A percentile compares a stretch with the other conserved stretches of the same genome.
These are phyloP conservation scores for Chenopodium formosanum DNA, from an alignment of 148 eudicot genomes.

Conservation along the genomic window DNA sequence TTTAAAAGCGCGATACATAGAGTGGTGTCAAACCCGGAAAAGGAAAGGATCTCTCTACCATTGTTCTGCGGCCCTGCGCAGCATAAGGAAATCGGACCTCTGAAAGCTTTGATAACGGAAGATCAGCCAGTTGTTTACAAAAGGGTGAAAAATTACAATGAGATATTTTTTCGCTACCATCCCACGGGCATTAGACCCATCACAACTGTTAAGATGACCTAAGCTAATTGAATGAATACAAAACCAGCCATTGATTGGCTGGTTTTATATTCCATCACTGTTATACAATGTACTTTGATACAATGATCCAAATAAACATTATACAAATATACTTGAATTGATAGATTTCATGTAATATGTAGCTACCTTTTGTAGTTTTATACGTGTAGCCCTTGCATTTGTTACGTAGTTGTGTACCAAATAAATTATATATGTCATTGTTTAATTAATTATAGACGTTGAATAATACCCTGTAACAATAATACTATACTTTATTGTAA, in stretches of 20 bases:
- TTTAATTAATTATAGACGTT: too few species aligned
- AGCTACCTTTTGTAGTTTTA: too few species aligned
- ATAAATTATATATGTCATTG: too few species aligned
- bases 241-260: too few species aligned
- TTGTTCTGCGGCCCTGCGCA: constrained; percentile 10
- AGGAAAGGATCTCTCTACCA: constrained; percentile 27
- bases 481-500: not conserved
- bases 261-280: too few species aligned
- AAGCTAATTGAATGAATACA: not conserved
- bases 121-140: constrained; percentile 11
- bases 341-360: too few species aligned
- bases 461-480: too few species aligned
- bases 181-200: constrained; percentile 14
- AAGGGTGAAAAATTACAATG: constrained; percentile 6
- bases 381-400: too few species aligned
- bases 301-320: not conserved
- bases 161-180: constrained; percentile 21
- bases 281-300: not conserved
- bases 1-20: constrained; percentile 59
- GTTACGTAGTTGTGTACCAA: too few species aligned
- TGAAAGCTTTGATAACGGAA: constrained; percentile 8
- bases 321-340: too few species aligned
- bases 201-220: constrained; percentile 8
- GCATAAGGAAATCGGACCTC: constrained; percentile 19
- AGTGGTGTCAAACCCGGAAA: constrained; percentile 42